Conservation (phyloP, 805 yeast species). For the Teunomyces stri region DNA sequence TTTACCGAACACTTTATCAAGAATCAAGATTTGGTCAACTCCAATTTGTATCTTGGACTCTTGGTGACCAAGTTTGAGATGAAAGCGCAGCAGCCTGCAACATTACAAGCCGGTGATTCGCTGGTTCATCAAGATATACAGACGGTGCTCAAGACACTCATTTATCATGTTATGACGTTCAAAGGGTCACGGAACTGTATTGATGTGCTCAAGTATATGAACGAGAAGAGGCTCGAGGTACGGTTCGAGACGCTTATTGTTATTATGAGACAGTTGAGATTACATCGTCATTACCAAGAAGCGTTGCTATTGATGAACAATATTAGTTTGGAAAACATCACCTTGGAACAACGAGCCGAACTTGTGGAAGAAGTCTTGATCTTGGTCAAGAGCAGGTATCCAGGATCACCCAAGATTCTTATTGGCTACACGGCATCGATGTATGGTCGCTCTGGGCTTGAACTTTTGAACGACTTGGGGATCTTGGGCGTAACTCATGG, state of each 20-base stretch:
- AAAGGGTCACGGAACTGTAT: constrained; percentile 34
- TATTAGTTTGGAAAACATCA: constrained; percentile 22
- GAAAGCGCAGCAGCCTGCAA: constrained; percentile 12
- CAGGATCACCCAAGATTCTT: constrained; percentile 31
- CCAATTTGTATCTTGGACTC: constrained; percentile 35
- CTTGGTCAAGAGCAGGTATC: constrained; percentile 28
- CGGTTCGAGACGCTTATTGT: constrained; percentile 22
- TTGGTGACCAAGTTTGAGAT: constrained; percentile 36
- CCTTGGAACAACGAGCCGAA: constrained; percentile 14
- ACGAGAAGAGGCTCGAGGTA: constrained; percentile 23
- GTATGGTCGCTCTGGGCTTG: constrained; percentile 16
- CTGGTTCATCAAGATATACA: constrained; percentile 21
- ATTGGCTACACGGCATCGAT: constrained; percentile 36
- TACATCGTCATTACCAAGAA: constrained; percentile 29
- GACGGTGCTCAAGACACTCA: constrained; percentile 25
- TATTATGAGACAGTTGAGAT: constrained; percentile 29
- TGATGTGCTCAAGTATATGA: constrained; percentile 32
- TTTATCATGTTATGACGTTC: constrained; percentile 35
- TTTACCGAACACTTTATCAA: constrained; percentile 23
- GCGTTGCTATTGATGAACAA: constrained; percentile 34
- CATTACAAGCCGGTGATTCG: constrained; percentile 4
- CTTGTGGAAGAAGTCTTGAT: constrained; percentile 31
- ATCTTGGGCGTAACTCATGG: constrained; percentile 26
- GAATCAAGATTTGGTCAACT: constrained; percentile 27
- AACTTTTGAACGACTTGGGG: constrained; percentile 24